Percentiles rank a stretch among this genome's conserved stretches.
Conservation (phyloP, 164 flowering plant genomes). For the Dillenia turbinata region DNA sequence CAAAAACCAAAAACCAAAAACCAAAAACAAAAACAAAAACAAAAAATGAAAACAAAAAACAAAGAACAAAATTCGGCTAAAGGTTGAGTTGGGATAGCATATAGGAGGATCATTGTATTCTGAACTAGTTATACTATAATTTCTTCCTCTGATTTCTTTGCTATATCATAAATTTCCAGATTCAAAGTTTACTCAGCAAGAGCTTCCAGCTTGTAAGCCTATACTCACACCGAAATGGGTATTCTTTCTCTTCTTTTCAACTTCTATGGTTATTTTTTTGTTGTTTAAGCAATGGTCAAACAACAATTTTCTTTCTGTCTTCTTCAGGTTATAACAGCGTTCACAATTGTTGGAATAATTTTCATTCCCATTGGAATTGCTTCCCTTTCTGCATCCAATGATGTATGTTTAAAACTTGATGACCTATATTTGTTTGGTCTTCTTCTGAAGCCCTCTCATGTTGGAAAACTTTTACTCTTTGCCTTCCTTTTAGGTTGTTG, state of each 20-base stretch:
- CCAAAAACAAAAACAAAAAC: no score
- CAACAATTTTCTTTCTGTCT: neutral
- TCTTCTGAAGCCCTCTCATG: neutral
- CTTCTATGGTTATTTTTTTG: neutral
- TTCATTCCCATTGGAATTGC: conserved; percentile 89
- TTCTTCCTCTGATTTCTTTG: no score
- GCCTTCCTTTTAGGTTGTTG: conserved; percentile 60
- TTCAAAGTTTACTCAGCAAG: conserved; percentile 82
- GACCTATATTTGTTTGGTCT: neutral
- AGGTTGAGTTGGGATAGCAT: no score
- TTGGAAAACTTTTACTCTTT: conserved; percentile 9
- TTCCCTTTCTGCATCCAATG: conserved; percentile 73
- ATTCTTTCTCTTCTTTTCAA: conserved; percentile 5
- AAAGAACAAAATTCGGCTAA: no score
- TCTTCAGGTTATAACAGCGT: conserved; percentile 79
- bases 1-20: no score
- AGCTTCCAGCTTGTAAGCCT: conserved; percentile 99
- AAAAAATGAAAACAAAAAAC: no score
- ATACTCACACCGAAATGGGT: conserved; percentile 95
- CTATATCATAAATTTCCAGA: no score
- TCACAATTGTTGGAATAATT: conserved; percentile 60
- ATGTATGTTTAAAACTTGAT: conserved; percentile 43
- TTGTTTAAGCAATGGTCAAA: neutral
- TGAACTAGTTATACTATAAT: no score
- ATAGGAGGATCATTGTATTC: no score